Base-by-base conservation (phyloP, 495 filamentous ascomycete species). In the Patellaria atrata region DNA sequence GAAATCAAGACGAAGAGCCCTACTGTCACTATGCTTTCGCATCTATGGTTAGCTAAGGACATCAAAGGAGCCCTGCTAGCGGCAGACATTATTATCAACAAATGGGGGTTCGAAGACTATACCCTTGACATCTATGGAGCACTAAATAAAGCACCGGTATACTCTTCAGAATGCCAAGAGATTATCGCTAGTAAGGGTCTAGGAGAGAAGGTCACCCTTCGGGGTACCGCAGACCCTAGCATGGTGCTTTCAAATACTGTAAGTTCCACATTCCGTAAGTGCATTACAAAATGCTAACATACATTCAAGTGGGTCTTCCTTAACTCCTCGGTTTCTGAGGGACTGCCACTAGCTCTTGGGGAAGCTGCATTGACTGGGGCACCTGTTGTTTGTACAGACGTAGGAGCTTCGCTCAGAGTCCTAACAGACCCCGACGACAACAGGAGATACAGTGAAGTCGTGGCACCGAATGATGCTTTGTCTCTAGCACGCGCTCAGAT, bases 241-340 rank as follows among this genome's bases (percentile, higher is more conserved):
- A 63, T 62, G 31, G 72, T 75, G 5, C 62, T 77, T 2, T 56
- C 70, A 25, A 67, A 70, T 32, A 70, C 69, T 25, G 33, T 35
- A 35, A 6, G 33, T 6, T n/a, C 9, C 9, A 12, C 21, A 27
- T 9, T 9, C 13, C 5, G 15, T 33, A 18, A 4, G 8, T 6
- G 5, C 5, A 13, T 5, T n/a, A 5, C 6, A 21, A 12, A 17
- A 22, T 21, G 7, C 8, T 33, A 19, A 22, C 13, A 13, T n/a
- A 33, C 10, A 13, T 18, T 33, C 31, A 11, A 35, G 22, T 77
- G 73, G 73, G 61, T 76, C 5, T 77, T 77, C 57, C 59, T 77
- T 22, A 77, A 77, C 53, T 77, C 73, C 0, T 77, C 73, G 3
- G 58, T 77, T 2, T 75, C 73, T 4, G 73, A 77, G 51, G 73